Evolutionary conservation across 2,329 filamentous ascomycete species (phyloP).

Genomic region (Trichophyton benhamiae): DNA sequence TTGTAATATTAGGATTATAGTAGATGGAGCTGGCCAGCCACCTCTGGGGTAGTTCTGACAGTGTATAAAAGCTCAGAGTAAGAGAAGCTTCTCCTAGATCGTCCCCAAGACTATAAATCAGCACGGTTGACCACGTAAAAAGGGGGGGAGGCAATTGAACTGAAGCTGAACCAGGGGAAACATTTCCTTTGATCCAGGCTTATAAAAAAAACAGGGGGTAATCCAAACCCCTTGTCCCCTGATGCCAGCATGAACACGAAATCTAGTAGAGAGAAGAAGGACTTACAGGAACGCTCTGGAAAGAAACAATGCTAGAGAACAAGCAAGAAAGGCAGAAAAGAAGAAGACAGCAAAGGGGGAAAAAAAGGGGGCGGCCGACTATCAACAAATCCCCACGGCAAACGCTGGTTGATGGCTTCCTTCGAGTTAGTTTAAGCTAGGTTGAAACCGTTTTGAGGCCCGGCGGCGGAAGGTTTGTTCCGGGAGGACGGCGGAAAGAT

Average conservation of each 20-base stretch:
- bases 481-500: background rate
- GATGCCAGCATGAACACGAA: background rate
- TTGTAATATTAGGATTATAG: conserved; percentile 1
- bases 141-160: background rate
- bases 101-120: background rate
- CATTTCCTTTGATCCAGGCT: background rate
- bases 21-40: background rate
- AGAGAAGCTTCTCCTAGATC: background rate
- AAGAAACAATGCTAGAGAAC: background rate
- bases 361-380: background rate
- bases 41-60: background rate
- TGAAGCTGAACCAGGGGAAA: background rate
- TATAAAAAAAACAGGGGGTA: background rate
- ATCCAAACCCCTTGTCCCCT: background rate
- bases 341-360: background rate
- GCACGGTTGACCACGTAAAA: background rate
- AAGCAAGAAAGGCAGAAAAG: background rate
- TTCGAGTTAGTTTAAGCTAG: background rate
- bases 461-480: background rate
- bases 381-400: conserved; percentile 1
- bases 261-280: background rate
- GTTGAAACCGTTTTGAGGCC: background rate
- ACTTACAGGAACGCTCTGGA: conserved; percentile 2
- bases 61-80: background rate
- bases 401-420: background rate